Evolutionary conservation across 495 filamentous ascomycete species (phyloP), one percentile per base, ranked within the genome.

Genomic region (Corynascus novoguineensis): DNA sequence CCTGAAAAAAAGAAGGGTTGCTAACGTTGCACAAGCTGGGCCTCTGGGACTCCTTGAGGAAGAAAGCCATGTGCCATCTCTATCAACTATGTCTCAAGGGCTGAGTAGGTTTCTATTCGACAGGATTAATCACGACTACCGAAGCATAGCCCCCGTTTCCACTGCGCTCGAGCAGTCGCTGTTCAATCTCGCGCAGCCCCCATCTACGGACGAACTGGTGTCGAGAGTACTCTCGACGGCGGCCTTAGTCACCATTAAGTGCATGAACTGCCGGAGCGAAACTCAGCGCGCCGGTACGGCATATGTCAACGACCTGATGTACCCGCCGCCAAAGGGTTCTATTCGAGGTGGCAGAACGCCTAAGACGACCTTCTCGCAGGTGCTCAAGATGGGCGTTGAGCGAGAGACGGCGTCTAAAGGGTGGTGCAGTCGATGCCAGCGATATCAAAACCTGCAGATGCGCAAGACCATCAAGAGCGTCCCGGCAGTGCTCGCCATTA

Each of bases 361-460:
- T 42, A 80, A 78, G 34, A 73, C 72, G 25, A 79, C 78, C 11
- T 97, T 97, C 64, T 92, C 89, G 0, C 84, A 90, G 61, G 81
- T 92, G 24, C 71, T 97, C 35, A 91, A 93, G 64, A 83, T 84
- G 46, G 92, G 91, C 51, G 88, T 97, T 14, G 90, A 97, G 63
- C 75, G 86, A 14, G 87, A 95, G 60, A 86, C 86, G 1, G 83
- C 86, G 25, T 86, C 83, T 12, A 79, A 90, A 57, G 93, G 92
- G 4, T 98, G 90, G 89, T 98, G 93, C 64, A 87, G 86, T 54
- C 81, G 83, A 58, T 97, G 95, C 60, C 84, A 86, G 51, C 79
- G 89, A 24, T 97, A 97, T 65, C 88, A 95, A 64, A 83, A 85
- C 58, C 78, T 96, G 17, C 78, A 81, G 9, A 90, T 86, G 46